Conservation (phyloP, 1,284 basidiomycete species). For the Heterobasidion annosum region DNA sequence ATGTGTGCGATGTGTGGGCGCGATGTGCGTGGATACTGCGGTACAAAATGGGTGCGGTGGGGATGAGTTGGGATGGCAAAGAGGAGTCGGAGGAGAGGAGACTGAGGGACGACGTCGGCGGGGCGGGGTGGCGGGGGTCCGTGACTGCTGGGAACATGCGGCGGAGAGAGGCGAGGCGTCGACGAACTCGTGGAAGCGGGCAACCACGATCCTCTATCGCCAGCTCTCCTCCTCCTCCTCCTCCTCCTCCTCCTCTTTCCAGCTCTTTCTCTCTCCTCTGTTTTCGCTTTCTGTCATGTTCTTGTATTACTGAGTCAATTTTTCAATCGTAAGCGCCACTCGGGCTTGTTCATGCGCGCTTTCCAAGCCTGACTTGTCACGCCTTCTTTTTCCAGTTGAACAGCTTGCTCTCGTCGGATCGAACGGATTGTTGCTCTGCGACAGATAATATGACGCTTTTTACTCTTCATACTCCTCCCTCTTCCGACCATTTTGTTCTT, state of each 20-base stretch:
- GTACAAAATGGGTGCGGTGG: background rate
- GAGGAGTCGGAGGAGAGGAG: no score
- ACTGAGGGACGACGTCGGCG: no score
- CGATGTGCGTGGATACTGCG: background rate
- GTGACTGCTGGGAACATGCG: background rate
- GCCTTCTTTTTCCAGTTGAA: slow-evolving; percentile 3
- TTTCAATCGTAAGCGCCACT: background rate
- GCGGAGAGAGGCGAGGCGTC: background rate
- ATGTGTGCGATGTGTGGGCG: no score
- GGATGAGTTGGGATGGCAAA: background rate
- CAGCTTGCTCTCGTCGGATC: slow-evolving; percentile 8
- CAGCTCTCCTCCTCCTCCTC: background rate
- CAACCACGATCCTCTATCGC: background rate
- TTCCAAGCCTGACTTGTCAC: background rate
- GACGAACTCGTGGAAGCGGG: slow-evolving; percentile 1
- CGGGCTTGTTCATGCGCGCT: background rate
- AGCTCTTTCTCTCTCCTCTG: background rate
- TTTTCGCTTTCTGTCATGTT: slow-evolving; percentile 7
- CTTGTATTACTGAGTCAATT: slow-evolving; percentile 6
- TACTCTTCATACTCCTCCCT: slow-evolving; percentile 2
- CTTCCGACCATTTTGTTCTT: slow-evolving; percentile 2
- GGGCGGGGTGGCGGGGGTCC: background rate
- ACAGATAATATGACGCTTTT: slow-evolving; percentile 7
- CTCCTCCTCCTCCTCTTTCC: background rate
- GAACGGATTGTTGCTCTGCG: slow-evolving; percentile 8